These are phyloP conservation scores for Fusarium camptoceras DNA, from an alignment of 2,329 filamentous ascomycete species.

Conservation along the genomic window DNA sequence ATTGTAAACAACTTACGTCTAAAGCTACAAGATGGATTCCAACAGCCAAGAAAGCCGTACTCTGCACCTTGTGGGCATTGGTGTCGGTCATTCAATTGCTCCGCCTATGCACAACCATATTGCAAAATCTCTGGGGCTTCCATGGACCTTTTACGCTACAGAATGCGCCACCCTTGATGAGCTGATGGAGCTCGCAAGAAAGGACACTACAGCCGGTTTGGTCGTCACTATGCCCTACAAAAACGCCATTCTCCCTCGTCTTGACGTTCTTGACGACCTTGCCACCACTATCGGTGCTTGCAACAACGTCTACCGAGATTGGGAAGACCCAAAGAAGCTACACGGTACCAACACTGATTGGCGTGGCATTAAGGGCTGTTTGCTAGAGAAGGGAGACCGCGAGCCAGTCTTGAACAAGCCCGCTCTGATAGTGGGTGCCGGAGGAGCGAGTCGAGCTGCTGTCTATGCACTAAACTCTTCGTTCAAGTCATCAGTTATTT, in stretches of 20 bases:
- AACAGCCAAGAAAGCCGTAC: neutral
- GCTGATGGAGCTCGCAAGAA: neutral
- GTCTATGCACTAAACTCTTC: constrained; percentile 7
- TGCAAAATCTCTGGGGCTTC: neutral
- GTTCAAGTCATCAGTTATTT: constrained; percentile 10
- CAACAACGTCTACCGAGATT: constrained; percentile 11
- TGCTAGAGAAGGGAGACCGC: neutral
- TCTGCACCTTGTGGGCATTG: constrained; percentile 12
- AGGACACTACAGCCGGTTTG: neutral
- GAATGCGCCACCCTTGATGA: neutral
- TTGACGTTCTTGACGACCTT: neutral
- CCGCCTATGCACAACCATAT: constrained; percentile 23
- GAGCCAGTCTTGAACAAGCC: constrained; percentile 14
- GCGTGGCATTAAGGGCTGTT: neutral
- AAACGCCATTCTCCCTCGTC: constrained; percentile 1
- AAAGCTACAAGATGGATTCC: neutral
- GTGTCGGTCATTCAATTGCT: constrained; percentile 18
- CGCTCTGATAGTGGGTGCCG: constrained; percentile 9
- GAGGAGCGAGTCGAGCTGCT: constrained; percentile 12
- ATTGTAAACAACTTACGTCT: neutral
- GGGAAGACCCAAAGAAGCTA: neutral
- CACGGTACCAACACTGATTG: constrained; percentile 5
- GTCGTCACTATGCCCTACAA: constrained; percentile 21
- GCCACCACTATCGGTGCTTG: constrained; percentile 4
- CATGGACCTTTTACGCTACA: constrained; percentile 17